Conservation (phyloP, 2,329 filamentous ascomycete species). For the Ophiostoma ulmi region DNA sequence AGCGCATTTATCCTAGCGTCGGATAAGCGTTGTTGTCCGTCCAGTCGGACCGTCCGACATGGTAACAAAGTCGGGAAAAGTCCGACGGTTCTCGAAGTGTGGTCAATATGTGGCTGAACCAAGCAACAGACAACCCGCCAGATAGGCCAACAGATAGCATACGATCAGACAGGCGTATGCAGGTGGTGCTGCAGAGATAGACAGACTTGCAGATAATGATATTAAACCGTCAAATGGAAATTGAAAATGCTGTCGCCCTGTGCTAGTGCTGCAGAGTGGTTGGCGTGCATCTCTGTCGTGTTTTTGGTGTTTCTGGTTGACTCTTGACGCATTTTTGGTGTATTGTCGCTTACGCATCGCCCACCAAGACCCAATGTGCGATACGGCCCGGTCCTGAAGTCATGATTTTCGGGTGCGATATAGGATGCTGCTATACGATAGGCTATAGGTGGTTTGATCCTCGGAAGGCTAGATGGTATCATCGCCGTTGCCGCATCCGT, state of each 20-base stretch:
- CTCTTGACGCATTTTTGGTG: not conserved
- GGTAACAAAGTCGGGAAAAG: not conserved
- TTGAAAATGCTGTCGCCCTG: not conserved
- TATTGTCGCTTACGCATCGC: not conserved
- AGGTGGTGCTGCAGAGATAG: not conserved
- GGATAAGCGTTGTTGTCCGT: conserved; percentile 5
- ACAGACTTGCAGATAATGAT: not conserved
- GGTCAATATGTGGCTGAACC: not conserved
- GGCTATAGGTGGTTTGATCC: not conserved
- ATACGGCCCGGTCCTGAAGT: conserved; percentile 5
- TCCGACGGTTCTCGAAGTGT: not conserved
- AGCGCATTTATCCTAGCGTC: conserved; percentile 11
- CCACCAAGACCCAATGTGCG: not conserved
- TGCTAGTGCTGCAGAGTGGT: not conserved
- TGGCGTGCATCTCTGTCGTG: not conserved
- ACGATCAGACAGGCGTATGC: not conserved
- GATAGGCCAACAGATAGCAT: not conserved
- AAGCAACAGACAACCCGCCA: not conserved
- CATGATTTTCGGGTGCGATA: not conserved
- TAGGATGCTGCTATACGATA: not conserved
- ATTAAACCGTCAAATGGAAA: not conserved
- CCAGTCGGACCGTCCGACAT: not conserved
- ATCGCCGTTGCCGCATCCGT: not conserved
- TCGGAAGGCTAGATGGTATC: not conserved
- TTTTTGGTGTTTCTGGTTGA: not conserved